Base-by-base conservation (phyloP, 768 basidiomycete genomes). In the Boletus barrowsii region DNA sequence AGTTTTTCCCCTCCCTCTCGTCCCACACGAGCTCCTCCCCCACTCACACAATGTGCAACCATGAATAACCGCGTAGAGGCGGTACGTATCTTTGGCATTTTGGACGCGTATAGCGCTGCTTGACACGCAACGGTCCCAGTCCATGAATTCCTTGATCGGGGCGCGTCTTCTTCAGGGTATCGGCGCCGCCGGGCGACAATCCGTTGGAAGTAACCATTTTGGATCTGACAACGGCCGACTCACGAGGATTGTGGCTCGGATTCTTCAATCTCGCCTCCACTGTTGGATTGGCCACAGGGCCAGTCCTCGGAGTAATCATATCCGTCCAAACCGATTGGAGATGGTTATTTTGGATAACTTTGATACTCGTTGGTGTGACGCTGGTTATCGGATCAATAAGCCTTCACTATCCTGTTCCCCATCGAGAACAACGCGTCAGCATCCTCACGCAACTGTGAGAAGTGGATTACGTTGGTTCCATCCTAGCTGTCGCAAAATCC, bases 341-440 rank as follows among this genome's bases (percentile, higher is more conserved):
- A 57, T 79, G 78, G 78, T 61, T 75, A 43, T 79, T 78, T 63
- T 78, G 75, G 65, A 76, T 76, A 51, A 72, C 72, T 0, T 45
- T 72, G 37, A 61, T 72, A 10, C 67, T 73, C 52, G 71, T 73
- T 22, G 63, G 54, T 22, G 15, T 71, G 2, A 73, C 69, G 8
- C 30, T 73, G 26, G 39, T 29, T 10, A 44, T 72, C 14, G 71
- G 67, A 13, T 54, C 66, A 18, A 18, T 61, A 9, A 68, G 62
- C 49, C 62, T 72, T 41, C 55, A 35, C 18, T 72, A 73, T 57
- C 69, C 71, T 13, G 68, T 72, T 13, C 72, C 71, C 0, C 64
- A 73, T 37, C 46, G 62, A 32, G 51, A 69, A 20, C 72, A 72
- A 36, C 60, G 68, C 47, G 53, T 59, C 35, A 69, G 71, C 15